Conservation (phyloP, 2,329 filamentous ascomycete species). For the Fusarium odoratissimum region DNA sequence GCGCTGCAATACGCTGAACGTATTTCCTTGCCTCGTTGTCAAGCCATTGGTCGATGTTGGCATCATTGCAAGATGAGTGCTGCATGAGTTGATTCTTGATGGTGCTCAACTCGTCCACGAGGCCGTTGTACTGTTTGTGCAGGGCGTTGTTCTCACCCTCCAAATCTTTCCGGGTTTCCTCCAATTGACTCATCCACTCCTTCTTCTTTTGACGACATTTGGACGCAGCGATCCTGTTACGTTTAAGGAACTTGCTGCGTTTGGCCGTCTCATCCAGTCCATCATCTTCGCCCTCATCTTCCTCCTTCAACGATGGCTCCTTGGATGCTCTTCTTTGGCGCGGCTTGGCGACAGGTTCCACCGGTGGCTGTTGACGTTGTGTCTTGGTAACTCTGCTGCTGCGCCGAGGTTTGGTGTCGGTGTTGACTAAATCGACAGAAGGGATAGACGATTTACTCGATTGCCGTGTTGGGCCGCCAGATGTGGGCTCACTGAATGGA, state of each 20-base stretch:
- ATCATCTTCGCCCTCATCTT: slow-evolving; percentile 29
- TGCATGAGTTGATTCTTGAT: slow-evolving; percentile 65
- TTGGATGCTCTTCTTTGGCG: background rate
- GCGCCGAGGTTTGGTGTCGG: background rate
- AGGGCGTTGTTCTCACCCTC: slow-evolving; percentile 58
- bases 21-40: slow-evolving; percentile 63
- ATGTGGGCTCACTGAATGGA: background rate
- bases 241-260: slow-evolving; percentile 70
- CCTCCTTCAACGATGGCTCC: slow-evolving; percentile 18
- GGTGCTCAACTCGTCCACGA: slow-evolving; percentile 58
- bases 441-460: slow-evolving; percentile 38
- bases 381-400: background rate
- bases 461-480: slow-evolving; percentile 14
- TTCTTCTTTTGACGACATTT: slow-evolving; percentile 79
- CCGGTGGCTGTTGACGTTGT: background rate
- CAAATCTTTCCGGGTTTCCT: slow-evolving; percentile 57
- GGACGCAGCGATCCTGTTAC: slow-evolving; percentile 78
- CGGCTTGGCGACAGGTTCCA: background rate
- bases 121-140: slow-evolving; percentile 55
- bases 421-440: background rate
- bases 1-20: slow-evolving; percentile 49
- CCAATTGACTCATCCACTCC: slow-evolving; percentile 62
- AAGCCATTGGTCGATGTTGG: slow-evolving; percentile 65
- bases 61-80: slow-evolving; percentile 64
- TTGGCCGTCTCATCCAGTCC: slow-evolving; percentile 51